These are phyloP conservation scores for Carex scoparia DNA, from an alignment of 176 grass and related monocot species.

Conservation along the genomic window DNA sequence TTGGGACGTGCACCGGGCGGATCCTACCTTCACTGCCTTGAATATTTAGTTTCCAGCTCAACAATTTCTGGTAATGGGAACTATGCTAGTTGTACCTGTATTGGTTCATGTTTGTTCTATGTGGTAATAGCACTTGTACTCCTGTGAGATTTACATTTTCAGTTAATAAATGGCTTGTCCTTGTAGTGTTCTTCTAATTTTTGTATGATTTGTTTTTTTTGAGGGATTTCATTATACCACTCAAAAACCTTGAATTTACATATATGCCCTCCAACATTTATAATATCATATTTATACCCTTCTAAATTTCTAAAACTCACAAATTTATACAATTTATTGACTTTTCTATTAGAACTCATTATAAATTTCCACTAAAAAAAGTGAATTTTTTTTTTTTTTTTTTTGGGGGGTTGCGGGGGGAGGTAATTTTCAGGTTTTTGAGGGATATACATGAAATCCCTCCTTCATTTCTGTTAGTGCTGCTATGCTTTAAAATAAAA, in stretches of 20 bases:
- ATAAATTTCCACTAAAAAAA: no score
- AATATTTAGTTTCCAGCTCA: slow-evolving; percentile 5
- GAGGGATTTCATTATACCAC: no score
- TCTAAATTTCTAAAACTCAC: no score
- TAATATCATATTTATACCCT: no score
- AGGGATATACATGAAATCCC: no score
- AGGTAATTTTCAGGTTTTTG: no score
- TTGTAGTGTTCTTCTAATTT: background rate
- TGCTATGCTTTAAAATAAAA: slow-evolving; percentile 6
- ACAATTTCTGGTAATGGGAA: background rate
- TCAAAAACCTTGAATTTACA: no score
- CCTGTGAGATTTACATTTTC: background rate
- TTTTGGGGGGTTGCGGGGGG: no score
- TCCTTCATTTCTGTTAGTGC: background rate
- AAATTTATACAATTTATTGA: no score
- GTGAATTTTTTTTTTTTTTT: no score
- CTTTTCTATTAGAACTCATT: no score
- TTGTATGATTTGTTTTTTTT: background rate
- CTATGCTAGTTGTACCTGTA: background rate
- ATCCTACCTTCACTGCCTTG: slow-evolving; percentile 57
- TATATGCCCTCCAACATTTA: no score
- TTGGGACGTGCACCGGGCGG: slow-evolving; percentile 74
- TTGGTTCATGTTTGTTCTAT: background rate
- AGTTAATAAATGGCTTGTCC: slow-evolving; percentile 14
- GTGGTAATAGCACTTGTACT: background rate